Base-by-base conservation (phyloP, 2,329 filamentous ascomycete genomes). In the Thelonectria rubi region DNA sequence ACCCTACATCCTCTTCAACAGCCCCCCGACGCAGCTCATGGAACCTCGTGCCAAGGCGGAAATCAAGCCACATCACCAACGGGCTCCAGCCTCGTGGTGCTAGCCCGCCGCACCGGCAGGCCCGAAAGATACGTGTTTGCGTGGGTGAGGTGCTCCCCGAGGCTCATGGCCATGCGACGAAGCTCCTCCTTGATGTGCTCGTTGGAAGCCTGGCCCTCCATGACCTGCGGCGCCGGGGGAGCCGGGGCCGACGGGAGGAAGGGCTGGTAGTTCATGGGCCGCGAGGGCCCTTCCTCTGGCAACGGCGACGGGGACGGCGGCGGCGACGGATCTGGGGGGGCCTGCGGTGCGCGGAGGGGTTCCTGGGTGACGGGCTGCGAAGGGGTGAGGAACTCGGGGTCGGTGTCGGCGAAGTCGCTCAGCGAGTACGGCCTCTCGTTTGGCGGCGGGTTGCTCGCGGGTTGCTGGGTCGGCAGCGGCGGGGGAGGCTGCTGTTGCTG, bases 151-250 rank as follows among this genome's bases (percentile, higher is more conserved):
- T 84, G 82, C n/a, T 84, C 81, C 6, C 79, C 75, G 3, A 84
- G 73, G 57, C 78, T 81, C 73, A 81, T 81, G 14, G 83, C 79
- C 60, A 87, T 75, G 17, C 80, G 78, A 9, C 84, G 79, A 63
- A 87, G 76, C 66, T 82, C 78, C 58, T 82, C 79, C 45, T 81
- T 81, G 18, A 85, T 81, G 49, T 86, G 84, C 21, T 81, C 80
- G 4, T 78, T 72, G 0, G 82, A 81, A 0, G 84, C 83, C 32
- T 81, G 78, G 2, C 84, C 84, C 69, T 87, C 84, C 78, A 88
- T 82, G 42, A 86, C 83, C 53, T 79, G 78, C 2, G 79, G 73
- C 1, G 82, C 80, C 2, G 85, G 85, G 10, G 82, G 80, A 2
- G 75, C 4, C 80, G 82, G 21, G 77, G 74, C 2, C 74, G 77